A percentile compares a stretch with the other conserved stretches of the same genome.
These are phyloP conservation scores for Margaritispora aquatica DNA, from an alignment of 495 filamentous ascomycete species.

Conservation along the genomic window DNA sequence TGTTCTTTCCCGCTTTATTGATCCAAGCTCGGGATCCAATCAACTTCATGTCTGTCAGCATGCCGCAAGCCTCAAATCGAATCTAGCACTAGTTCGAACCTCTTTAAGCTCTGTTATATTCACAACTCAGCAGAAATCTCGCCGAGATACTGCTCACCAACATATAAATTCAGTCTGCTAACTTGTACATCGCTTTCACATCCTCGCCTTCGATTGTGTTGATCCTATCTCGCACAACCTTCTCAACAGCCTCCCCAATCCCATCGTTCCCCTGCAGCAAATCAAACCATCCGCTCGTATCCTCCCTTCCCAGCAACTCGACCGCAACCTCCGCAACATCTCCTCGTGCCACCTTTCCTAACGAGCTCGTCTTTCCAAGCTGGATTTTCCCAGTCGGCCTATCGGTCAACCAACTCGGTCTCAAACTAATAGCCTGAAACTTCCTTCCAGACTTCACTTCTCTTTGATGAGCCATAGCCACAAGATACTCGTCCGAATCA, in stretches of 20 bases:
- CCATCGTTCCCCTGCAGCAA: slow-evolving; percentile 45
- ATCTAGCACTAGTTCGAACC: too few relatives aligned
- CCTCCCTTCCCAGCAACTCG: slow-evolving; percentile 52
- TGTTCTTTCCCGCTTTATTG: too few relatives aligned
- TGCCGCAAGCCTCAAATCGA: too few relatives aligned
- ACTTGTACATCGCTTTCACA: slow-evolving; percentile 33
- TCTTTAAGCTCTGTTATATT: too few relatives aligned
- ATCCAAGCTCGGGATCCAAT: too few relatives aligned
- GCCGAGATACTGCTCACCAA: too few relatives aligned
- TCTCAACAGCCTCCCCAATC: slow-evolving; percentile 57
- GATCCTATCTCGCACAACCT: slow-evolving; percentile 53
- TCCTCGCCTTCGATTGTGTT: slow-evolving; percentile 64
- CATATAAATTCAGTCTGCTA: not conserved
- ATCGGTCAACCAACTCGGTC: slow-evolving; percentile 60
- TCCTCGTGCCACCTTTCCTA: slow-evolving; percentile 52
- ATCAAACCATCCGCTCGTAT: slow-evolving; percentile 39
- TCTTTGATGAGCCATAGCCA: slow-evolving; percentile 57
- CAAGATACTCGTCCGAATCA: slow-evolving; percentile 68
- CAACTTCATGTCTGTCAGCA: too few relatives aligned
- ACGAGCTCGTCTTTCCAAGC: slow-evolving; percentile 46
- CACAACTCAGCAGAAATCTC: too few relatives aligned
- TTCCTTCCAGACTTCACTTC: slow-evolving; percentile 32
- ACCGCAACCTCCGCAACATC: slow-evolving; percentile 67
- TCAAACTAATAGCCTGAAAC: slow-evolving; percentile 61
- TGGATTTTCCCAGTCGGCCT: slow-evolving; percentile 52